Base-by-base conservation (phyloP, 768 basidiomycete genomes). In the Kondoa malvinella region DNA sequence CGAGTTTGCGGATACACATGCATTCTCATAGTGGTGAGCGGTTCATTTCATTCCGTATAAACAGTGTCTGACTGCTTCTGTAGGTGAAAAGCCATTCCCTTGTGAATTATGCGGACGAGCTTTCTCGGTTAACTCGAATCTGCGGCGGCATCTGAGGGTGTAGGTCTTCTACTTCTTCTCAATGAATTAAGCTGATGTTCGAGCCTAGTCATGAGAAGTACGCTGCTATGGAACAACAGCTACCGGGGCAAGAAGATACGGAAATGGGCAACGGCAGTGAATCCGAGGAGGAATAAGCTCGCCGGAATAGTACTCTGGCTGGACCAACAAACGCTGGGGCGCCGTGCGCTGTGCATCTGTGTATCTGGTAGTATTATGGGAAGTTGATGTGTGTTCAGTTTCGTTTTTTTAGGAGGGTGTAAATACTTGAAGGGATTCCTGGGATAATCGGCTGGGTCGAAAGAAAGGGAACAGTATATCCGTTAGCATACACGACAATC, bases 111-210 rank as follows among this genome's bases (percentile, higher is more conserved):
- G 61, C 30, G 61, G 61, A 3, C 27, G 61, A 27, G 33, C 29
- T 33, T 63, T 63, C 61, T 31, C 29, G 29, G 61, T 63, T 3
- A 27, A 63, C 17, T 31, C 29, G n/a, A 63, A 63, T 32, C 61
- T 63, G 4, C 27, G 33, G 61, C 61, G 61, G n/a, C 61, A 63
- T 63, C 15, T 30, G 61, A 63, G 33, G 61, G 33, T 63, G 17
- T 29, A 63, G 8, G 40, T 8, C n/a, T n/a, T n/a, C n/a, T n/a
- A n/a, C n/a, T n/a, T n/a, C n/a, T n/a, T n/a, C n/a, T n/a, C n/a
- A n/a, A n/a, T n/a, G n/a, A n/a, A n/a, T n/a, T n/a, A n/a, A n/a
- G n/a, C n/a, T n/a, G n/a, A n/a, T n/a, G n/a, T n/a, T n/a, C n/a
- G n/a, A n/a, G n/a, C n/a, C n/a, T n/a, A n/a, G n/a, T n/a, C n/a